These are phyloP conservation scores for Tillandsia leiboldiana DNA, from an alignment of 176 grass and related monocot genomes.

Conservation along the genomic window DNA sequence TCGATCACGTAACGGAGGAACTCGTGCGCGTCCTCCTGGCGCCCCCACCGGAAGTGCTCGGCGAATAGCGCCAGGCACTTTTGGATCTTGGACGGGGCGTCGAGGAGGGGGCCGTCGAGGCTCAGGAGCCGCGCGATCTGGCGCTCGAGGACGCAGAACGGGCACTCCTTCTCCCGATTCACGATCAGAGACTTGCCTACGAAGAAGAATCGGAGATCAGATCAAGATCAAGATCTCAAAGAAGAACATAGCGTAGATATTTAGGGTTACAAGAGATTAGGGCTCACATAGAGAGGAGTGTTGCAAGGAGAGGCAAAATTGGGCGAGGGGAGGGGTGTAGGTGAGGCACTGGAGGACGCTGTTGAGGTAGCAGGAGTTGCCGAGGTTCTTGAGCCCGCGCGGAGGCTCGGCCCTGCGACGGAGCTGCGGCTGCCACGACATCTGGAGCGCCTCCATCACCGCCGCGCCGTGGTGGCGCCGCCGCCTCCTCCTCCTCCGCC, in stretches of 20 bases:
- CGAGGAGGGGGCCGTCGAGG: conserved; percentile 34
- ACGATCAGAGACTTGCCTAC: conserved; percentile 63
- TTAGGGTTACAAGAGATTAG: background rate
- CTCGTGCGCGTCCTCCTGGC: conserved; percentile 93
- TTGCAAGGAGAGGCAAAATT: conserved; percentile 55
- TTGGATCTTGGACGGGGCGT: conserved; percentile 49
- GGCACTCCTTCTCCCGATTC: conserved; percentile 81
- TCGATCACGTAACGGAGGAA: conserved; percentile 77
- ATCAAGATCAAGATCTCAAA: background rate
- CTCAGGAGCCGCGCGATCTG: conserved; percentile 52
- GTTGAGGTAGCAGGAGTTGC: conserved; percentile 97
- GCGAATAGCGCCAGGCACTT: conserved; percentile 58
- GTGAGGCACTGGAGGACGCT: conserved; percentile 95
- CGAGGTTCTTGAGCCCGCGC: conserved; percentile 79
- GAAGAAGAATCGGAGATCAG: conserved; percentile 7
- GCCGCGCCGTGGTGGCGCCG: conserved; percentile 17
- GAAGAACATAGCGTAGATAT: conserved; percentile 1
- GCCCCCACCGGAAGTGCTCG: conserved; percentile 66
- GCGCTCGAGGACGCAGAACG: conserved; percentile 67
- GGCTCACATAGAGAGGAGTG: conserved; percentile 70
- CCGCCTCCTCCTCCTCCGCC: background rate
- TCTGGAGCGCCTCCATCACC: conserved; percentile 46
- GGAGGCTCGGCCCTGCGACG: conserved; percentile 52
- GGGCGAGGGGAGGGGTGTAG: conserved; percentile 76
- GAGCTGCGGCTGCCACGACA: conserved; percentile 26